A percentile compares a stretch with the other conserved stretches of the same genome.
Evolutionary conservation across 306 rosid genomes (phyloP).

Genomic region (Cucurbita maxima): DNA sequence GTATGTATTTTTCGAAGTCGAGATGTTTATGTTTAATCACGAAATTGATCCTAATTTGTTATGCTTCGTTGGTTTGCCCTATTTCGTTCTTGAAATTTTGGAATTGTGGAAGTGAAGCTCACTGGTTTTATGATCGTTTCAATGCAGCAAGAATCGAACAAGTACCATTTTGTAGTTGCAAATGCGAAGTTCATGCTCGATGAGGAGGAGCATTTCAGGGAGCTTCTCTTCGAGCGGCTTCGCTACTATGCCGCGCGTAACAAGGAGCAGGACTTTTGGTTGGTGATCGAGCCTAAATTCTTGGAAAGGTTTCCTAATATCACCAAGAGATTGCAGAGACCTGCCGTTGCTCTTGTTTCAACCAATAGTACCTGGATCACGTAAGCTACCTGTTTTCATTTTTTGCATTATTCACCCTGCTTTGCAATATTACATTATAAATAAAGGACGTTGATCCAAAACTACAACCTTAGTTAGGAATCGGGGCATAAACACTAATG

Average conservation of each 20-base stretch:
- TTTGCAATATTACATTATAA: neutral
- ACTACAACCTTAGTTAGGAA: neutral
- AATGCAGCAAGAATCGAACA: conserved; percentile 34
- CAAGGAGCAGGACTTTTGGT: conserved; percentile 87
- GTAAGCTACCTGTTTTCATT: conserved; percentile 21
- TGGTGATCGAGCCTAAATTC: conserved; percentile 89
- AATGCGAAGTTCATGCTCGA: conserved; percentile 97
- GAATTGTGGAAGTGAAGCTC: neutral
- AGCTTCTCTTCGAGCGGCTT: conserved; percentile 56
- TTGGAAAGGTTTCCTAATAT: conserved; percentile 77
- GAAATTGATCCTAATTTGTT: neutral
- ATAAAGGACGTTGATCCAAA: neutral
- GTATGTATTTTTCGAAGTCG: neutral
- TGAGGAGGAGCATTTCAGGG: conserved; percentile 96
- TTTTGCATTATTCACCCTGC: neutral
- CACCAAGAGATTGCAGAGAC: conserved; percentile 59
- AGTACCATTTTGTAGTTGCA: conserved; percentile 70
- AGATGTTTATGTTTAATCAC: neutral
- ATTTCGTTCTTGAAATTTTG: neutral
- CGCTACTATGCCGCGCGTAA: conserved; percentile 47
- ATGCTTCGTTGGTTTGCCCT: neutral
- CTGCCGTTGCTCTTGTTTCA: conserved; percentile 93
- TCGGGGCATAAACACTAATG: neutral
- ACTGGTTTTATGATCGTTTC: neutral
- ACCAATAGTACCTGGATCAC: conserved; percentile 92